Evolutionary conservation across 2,329 filamentous ascomycete genomes (phyloP).

Genomic region (Aspergillus sp.): DNA sequence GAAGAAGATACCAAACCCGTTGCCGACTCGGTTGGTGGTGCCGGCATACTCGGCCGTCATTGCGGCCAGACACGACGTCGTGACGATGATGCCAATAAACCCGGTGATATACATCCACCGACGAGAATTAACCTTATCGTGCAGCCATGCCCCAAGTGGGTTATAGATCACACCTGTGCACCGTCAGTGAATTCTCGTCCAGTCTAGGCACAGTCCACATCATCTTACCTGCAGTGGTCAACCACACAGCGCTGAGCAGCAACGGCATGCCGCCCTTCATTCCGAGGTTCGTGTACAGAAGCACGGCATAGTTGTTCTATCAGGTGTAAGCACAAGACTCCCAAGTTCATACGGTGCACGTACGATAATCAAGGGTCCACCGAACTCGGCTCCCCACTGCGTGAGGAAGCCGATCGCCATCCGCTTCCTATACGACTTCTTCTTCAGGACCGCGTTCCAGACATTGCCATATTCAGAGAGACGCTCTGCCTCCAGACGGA

Average conservation of each 20-base stretch:
- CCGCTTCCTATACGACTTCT: conserved; percentile 50
- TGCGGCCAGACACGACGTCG: conserved; percentile 40
- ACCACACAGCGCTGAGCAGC: conserved; percentile 45
- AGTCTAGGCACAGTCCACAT: not conserved
- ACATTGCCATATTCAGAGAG: conserved; percentile 41
- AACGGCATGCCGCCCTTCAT: conserved; percentile 44
- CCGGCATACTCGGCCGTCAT: conserved; percentile 40
- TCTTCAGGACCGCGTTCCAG: conserved; percentile 48
- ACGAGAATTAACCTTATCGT: conserved; percentile 38
- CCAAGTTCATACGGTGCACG: conserved; percentile 19
- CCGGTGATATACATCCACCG: conserved; percentile 44
- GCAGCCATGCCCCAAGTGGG: conserved; percentile 36
- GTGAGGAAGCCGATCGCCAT: conserved; percentile 54
- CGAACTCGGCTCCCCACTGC: conserved; percentile 55
- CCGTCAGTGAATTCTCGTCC: not conserved
- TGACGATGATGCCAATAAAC: conserved; percentile 40
- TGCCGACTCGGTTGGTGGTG: conserved; percentile 41
- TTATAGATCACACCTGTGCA: conserved; percentile 41
- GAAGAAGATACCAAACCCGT: conserved; percentile 41
- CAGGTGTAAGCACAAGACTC: not conserved
- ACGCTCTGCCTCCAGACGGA: conserved; percentile 43
- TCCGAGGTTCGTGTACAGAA: conserved; percentile 46
- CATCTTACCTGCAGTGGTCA: conserved; percentile 44
- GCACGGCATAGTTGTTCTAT: conserved; percentile 49
- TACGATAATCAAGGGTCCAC: conserved; percentile 53